Evolutionary conservation across 2,329 filamentous ascomycete species (phyloP), one percentile per base, ranked within the genome.

Genomic region (Fusarium sp.): DNA sequence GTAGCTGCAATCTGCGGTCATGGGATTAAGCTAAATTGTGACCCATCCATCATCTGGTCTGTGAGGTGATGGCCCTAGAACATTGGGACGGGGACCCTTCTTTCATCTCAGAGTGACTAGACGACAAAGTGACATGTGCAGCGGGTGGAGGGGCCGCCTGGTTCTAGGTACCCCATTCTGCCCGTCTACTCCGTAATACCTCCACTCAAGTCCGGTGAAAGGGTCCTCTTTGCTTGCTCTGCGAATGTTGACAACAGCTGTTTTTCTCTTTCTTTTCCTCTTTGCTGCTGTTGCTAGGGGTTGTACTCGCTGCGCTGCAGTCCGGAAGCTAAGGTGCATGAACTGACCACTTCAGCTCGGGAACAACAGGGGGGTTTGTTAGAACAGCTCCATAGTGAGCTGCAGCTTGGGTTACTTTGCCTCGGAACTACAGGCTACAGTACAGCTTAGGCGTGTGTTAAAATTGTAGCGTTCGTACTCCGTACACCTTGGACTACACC

Each of bases 301-400:
- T 37, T 33, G n/a, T 51, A 32, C 35, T 37, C 35, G 17, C 44
- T 26, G 44, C 58, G 53, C 51, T 65, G 53, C 49, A 44, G 59
- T 59, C 53, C 53, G 20, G 56, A 48, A 48, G 66, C 66, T 67
- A 45, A 51, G 66, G 57, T 70, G 67, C 67, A 69, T 70, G 67
- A 70, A 70, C 67, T 67, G 62, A 58, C 62, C 67, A 69, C 62
- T 63, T 57, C 64, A 60, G 52, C 64, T 50, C 33, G 53, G 43
- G 39, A 45, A 64, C 41, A 52, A 33, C 40, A 55, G 62, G 50
- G 28, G 28, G 28, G 41, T 35, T 43, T 35, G 20, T 20, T 17
- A 35, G 48, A 37, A 40, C 22, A 37, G 39, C 37, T 53, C 46
- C 43, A 24, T 52, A 32, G 62, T 22, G 47, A 65, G 44, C 60